A percentile compares a stretch with the other conserved stretches of the same genome.
Conservation (phyloP, 106 monocot genomes). For the Gastrodia elata region DNA sequence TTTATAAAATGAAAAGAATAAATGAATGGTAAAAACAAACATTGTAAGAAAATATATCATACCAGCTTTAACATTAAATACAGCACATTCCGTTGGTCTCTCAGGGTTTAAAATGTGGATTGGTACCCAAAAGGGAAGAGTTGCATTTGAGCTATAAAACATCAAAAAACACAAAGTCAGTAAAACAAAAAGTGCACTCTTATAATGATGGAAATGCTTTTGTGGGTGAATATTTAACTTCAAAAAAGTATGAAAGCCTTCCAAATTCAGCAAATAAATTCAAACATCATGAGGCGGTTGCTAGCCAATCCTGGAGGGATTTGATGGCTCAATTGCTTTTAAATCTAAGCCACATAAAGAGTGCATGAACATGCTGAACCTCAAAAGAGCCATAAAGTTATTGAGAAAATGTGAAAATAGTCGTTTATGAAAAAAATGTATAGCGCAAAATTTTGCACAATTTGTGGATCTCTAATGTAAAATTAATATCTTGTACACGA, state of each 20-base stretch:
- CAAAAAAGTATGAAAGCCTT: neutral
- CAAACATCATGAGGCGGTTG: neutral
- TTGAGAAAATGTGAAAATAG: too few species aligned
- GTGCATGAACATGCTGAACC: too few species aligned
- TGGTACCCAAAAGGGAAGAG: conserved; percentile 97
- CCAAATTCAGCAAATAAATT: neutral
- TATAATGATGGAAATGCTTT: neutral
- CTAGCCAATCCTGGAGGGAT: too few species aligned
- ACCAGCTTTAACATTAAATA: conserved; percentile 94
- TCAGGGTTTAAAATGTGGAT: conserved; percentile 95
- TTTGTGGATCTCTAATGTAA: too few species aligned
- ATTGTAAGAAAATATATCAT: conserved; percentile 5
- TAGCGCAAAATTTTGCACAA: too few species aligned
- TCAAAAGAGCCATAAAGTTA: too few species aligned
- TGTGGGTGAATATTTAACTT: neutral
- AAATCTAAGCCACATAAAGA: too few species aligned
- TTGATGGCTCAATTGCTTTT: too few species aligned
- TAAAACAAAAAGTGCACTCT: neutral
- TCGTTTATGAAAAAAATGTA: too few species aligned
- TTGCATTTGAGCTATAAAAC: conserved; percentile 75
- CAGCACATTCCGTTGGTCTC: conserved; percentile 97
- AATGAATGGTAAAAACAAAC: neutral
- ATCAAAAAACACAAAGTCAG: conserved; percentile 1
- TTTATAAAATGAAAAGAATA: conserved; percentile 1
- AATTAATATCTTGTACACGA: too few species aligned